Base-by-base conservation (phyloP, 202 grass and related monocot genomes). In the Miscanthus sacchariflorus region DNA sequence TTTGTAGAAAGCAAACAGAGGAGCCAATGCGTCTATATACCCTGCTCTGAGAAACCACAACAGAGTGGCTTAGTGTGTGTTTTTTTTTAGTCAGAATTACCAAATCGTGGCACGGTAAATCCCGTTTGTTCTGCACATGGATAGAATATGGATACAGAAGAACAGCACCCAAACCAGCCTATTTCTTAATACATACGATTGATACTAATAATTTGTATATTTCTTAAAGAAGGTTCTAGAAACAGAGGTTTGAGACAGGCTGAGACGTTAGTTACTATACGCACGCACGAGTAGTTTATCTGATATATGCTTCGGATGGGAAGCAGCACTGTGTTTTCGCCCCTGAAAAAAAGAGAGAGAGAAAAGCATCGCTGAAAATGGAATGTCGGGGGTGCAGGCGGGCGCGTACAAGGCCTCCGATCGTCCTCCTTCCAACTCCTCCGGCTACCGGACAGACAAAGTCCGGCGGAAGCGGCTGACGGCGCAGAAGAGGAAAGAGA, bases 401-500 rank as follows among this genome's bases (percentile, higher is more conserved):
- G 87, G 81, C 39, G 43, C 17, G 9, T 82, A 68, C 90, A 73
- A 59, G 25, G 79, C 80, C 12, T 85, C 72, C 36, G 68, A 82
- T 21, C 6, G 18, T 33, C 4, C 75, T 56, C 59, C 59, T 24
- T 79, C 87, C 15, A 70, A 80, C 2, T 13, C 58, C 12, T 13
- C 83, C 1, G 72, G 87, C 23, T 86, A 86, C 81, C 56, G 82
- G 54, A 94, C 90, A 11, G 87, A 83, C 9, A 79, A 83, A 44
- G 84, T 38, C 33, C 45, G 68, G 0, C 78, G 63, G 58, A 92
- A 89, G 83, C 74, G 83, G 25, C 44, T 96, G 72, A 83, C 74
- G 45, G 77, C 93, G 54, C 89, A 93, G 67, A 94, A 91, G 87
- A 91, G 27, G 83, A 89, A 94, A 64, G 93, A 94, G 85, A 98